Evolutionary conservation across 129 eudicot genomes (phyloP).

Genomic region (Cynara cardunculus): DNA sequence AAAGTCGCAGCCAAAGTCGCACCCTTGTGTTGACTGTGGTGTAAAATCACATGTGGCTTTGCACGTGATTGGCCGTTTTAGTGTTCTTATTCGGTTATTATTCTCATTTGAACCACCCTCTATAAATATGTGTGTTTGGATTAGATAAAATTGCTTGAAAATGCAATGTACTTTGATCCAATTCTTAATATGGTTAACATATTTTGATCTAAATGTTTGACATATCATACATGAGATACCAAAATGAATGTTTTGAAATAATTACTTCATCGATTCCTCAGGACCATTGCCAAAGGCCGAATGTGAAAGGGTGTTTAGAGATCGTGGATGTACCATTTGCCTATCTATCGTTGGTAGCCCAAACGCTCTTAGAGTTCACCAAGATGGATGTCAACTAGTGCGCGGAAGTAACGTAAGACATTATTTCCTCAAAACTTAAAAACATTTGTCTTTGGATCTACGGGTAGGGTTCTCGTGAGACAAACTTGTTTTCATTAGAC

Average conservation of each 20-base stretch:
- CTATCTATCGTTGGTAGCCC: constrained; percentile 61
- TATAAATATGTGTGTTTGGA: too few relatives aligned
- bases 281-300: constrained; percentile 94
- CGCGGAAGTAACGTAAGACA: constrained; percentile 63
- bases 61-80: too few relatives aligned
- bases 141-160: too few relatives aligned
- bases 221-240: neutral
- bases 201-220: neutral
- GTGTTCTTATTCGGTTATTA: too few relatives aligned
- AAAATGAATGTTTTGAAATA: too few relatives aligned
- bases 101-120: too few relatives aligned
- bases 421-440: constrained; percentile 12
- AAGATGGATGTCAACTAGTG: constrained; percentile 59
- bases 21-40: too few relatives aligned
- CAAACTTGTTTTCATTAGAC: too few relatives aligned
- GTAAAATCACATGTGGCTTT: too few relatives aligned
- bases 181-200: neutral
- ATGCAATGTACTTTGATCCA: neutral
- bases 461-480: too few relatives aligned
- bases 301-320: constrained; percentile 85
- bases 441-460: neutral
- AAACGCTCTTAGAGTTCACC: constrained; percentile 62
- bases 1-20: too few relatives aligned
- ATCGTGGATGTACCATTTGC: constrained; percentile 81
- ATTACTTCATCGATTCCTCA: constrained; percentile 1